phyloP scores from a whole-genome alignment of 179 eudicot genomes.

The Gypsophila paniculata region DNA sequence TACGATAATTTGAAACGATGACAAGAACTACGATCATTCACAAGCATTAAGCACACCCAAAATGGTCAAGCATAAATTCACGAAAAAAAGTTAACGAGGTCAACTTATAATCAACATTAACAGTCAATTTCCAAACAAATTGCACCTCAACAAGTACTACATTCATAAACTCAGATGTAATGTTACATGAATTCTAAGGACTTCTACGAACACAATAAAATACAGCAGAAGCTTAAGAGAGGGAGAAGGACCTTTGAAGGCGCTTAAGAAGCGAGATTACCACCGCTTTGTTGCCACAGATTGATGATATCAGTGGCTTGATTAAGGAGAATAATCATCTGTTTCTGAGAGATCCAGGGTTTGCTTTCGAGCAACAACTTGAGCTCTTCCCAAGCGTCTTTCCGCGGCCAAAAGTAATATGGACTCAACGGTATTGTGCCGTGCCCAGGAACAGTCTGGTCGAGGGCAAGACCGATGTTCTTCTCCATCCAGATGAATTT shows the following conservation, averaged over 20 bases:
- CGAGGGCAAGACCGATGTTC: slow-evolving; percentile 77
- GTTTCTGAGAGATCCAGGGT: slow-evolving; percentile 93
- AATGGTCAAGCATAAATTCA: background rate
- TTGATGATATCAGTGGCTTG: slow-evolving; percentile 94
- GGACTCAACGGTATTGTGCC: slow-evolving; percentile 83
- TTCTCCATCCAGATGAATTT: slow-evolving; percentile 96
- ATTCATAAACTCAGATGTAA: slow-evolving; percentile 12
- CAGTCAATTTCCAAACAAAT: background rate
- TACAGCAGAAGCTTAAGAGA: too few species aligned
- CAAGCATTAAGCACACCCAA: background rate
- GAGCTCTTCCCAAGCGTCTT: slow-evolving; percentile 97
- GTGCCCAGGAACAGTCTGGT: slow-evolving; percentile 66
- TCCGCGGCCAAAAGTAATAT: slow-evolving; percentile 88
- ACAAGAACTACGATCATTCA: background rate
- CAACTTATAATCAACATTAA: background rate
- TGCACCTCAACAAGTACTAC: slow-evolving; percentile 8
- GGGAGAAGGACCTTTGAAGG: background rate
- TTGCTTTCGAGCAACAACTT: slow-evolving; percentile 75
- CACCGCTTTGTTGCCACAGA: slow-evolving; percentile 91
- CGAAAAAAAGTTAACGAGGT: background rate
- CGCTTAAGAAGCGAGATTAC: slow-evolving; percentile 42
- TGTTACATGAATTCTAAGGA: background rate
- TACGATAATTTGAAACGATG: background rate
- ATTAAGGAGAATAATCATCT: slow-evolving; percentile 83
- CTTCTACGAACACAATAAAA: slow-evolving; percentile 5